phyloP scores from a whole-genome alignment of 768 basidiomycete species.

The Suillus subluteus region DNA sequence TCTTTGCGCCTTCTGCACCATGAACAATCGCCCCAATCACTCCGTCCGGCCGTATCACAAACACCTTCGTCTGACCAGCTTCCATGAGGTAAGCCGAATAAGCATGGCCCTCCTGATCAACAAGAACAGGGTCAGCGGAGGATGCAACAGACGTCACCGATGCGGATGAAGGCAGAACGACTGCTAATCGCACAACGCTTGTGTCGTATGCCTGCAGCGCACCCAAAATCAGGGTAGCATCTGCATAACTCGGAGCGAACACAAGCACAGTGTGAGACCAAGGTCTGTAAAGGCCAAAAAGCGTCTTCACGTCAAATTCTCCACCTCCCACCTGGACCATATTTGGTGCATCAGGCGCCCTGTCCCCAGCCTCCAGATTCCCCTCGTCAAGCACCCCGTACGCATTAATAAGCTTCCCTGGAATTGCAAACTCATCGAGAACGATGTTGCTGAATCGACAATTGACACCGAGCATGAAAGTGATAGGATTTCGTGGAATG shows the following conservation, averaged over 20 bases:
- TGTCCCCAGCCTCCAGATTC: slow-evolving; percentile 14
- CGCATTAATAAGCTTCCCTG: slow-evolving; percentile 9
- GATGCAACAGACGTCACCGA: background rate
- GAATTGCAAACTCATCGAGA: slow-evolving; percentile 9
- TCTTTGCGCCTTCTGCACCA: slow-evolving; percentile 21
- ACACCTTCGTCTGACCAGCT: slow-evolving; percentile 34
- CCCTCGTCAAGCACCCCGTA: slow-evolving; percentile 18
- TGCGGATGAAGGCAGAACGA: slow-evolving; percentile 4
- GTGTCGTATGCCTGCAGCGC: slow-evolving; percentile 1
- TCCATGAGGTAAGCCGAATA: slow-evolving; percentile 37
- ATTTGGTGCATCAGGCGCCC: slow-evolving; percentile 18
- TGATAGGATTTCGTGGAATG: slow-evolving; percentile 23
- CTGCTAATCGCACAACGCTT: slow-evolving; percentile 1
- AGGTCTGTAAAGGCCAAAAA: slow-evolving; percentile 34
- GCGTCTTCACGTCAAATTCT: slow-evolving; percentile 13
- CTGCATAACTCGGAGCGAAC: slow-evolving; percentile 6
- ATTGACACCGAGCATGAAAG: slow-evolving; percentile 36
- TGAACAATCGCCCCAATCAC: slow-evolving; percentile 32
- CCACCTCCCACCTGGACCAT: slow-evolving; percentile 20
- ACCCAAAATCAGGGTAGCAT: slow-evolving; percentile 12
- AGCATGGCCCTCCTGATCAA: slow-evolving; percentile 39
- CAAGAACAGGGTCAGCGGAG: slow-evolving; percentile 35
- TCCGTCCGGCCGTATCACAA: slow-evolving; percentile 31
- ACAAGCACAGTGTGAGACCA: slow-evolving; percentile 18
- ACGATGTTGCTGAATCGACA: slow-evolving; percentile 19